Evolutionary conservation across 495 filamentous ascomycete genomes (phyloP), one percentile per base, ranked within the genome.

Genomic region (Rusavskia elegans): DNA sequence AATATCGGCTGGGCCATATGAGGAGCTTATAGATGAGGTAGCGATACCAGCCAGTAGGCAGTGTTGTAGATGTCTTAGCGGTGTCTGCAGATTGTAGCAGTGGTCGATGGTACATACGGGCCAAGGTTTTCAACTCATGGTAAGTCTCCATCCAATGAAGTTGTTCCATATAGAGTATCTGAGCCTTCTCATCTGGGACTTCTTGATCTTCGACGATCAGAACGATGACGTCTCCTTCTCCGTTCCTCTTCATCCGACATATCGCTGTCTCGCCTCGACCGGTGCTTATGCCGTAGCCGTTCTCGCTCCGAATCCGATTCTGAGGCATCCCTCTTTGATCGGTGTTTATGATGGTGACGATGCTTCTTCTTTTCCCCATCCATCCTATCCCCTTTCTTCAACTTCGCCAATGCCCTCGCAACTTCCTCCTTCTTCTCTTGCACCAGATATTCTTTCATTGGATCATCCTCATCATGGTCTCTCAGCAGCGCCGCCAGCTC

Each of bases 401-500:
- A 66, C 55, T 67, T 78, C 55, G 74, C 71, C 57, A 86, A 60
- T 1, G 87, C 89, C 48, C 69, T 73, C 35, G 81, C 78, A 35
- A 94, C 78, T 64, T 95, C 87, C 56, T 88, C 84, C 61, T 83
- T 85, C 76, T 95, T 95, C 68, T 92, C 83, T 42, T 87, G 71
- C 23, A 96, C 76, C 48, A 95, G 64, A 62, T 85, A 93, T 49
- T 79, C 78, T 68, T 95, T 97, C 92, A 97, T 96, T 2, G 92
- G 90, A 68, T 98, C 90, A 59, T 96, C 92, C 21, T 96, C 89
- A 57, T 96, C 90, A 56, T 93, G 83, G 19, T 88, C 80, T 53
- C 73, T 66, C 17, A 92, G 80, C 58, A 96, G 61, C 49, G 80
- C 77, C 52, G 76, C 78, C 42, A 97, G 62, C 62, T 96, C 90